Base-by-base conservation (phyloP, 2,329 filamentous ascomycete species). In the Verticillium nonalfalfae region DNA sequence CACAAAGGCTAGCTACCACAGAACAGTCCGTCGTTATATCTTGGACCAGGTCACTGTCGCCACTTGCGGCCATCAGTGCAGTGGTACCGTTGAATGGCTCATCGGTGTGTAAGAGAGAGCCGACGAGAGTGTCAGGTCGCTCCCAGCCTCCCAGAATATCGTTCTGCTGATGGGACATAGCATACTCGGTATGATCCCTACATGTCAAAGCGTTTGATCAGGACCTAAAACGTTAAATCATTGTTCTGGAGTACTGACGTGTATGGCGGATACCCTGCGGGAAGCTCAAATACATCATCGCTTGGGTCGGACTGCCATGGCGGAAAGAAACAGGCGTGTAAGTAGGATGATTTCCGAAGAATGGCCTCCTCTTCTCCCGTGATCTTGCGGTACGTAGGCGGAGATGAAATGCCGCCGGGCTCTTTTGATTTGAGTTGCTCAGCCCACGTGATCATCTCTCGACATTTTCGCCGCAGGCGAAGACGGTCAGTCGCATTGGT, bases 1-100 rank as follows among this genome's bases (percentile, higher is more conserved):
- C 93, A 71, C 93, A 97, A 6, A 99, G 81, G 72, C 95, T 97
- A 15, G 95, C 95, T 34, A 99, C 94, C 3, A 99, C 94, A 1
- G 95, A 98, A 72, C 95, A 99, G 73, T 99, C 95, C 0, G 94
- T 96, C 5, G 94, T 93, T 62, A 96, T 87, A 74, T 99, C 95
- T 74, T 99, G 95, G 2, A 97, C 93, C 7, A 99, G 83, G 74
- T 99, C 94, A 64, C 90, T 86, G 14, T 84, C 81, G 9, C 80
- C 76, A 7, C 76, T 75, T 15, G 82, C 78, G 56, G 77, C 74
- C 86, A 91, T 90, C 11, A 84, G 76, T 14, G 80, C 61, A 14
- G 73, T 68, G 26, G 70, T 81, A 3, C 71, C 71, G 39, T 65
- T 73, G 71, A 75, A 65, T 68, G 71, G 15, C 55, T 61, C 61